Conservation (phyloP, 164 flowering plant genomes). For the Aristolochia californica region DNA sequence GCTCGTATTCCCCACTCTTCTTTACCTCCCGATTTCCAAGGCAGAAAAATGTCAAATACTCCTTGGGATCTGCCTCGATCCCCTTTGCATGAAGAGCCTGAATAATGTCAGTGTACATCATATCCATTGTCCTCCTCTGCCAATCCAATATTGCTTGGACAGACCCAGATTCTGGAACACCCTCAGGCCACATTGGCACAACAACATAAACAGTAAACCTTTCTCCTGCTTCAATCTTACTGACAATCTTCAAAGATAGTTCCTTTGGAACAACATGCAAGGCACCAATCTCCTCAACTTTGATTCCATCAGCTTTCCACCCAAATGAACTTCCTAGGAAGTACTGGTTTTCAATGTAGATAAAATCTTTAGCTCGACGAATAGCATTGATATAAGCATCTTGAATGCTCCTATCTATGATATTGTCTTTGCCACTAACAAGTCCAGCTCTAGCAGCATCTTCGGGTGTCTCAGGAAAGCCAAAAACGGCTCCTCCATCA, state of each 20-base stretch:
- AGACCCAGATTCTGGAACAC: conserved; percentile 44
- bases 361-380: conserved; percentile 58
- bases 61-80: conserved; percentile 34
- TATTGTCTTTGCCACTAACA: conserved; percentile 50
- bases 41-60: conserved; percentile 60
- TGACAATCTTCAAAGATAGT: conserved; percentile 51
- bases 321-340: conserved; percentile 63
- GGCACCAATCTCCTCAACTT: conserved; percentile 40
- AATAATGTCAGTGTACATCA: conserved; percentile 57
- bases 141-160: conserved; percentile 60
- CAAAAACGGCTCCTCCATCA: conserved; percentile 74
- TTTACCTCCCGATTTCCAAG: conserved; percentile 49
- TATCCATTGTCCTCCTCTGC: conserved; percentile 68
- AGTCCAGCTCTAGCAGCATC: conserved; percentile 57
- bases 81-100: conserved; percentile 37
- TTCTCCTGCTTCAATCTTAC: conserved; percentile 61
- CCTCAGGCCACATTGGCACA: conserved; percentile 79
- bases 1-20: conserved; percentile 36
- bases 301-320: conserved; percentile 37
- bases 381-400: conserved; percentile 76
- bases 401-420: conserved; percentile 67
- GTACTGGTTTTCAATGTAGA: conserved; percentile 72
- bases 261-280: conserved; percentile 58
- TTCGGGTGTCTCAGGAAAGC: conserved; percentile 52
- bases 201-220: conserved; percentile 50